Evolutionary conservation across 176 grass and related monocot species (phyloP).

Genomic region (Poa pratensis): DNA sequence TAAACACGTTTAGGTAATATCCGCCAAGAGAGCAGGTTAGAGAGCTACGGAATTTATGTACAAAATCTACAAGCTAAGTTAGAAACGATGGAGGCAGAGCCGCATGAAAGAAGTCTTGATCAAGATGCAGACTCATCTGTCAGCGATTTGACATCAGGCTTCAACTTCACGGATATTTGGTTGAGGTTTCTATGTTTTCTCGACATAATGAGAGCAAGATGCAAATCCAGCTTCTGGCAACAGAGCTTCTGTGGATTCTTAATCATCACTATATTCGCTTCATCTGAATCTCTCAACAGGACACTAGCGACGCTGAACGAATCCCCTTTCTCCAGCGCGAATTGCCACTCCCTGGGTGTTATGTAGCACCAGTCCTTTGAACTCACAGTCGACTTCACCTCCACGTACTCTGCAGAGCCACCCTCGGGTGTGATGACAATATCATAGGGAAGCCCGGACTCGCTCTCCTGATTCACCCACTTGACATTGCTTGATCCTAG

Average conservation of each 20-base stretch:
- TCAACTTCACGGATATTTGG: constrained; percentile 2
- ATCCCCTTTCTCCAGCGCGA: constrained; percentile 69
- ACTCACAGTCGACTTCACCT: constrained; percentile 80
- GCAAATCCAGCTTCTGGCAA: constrained; percentile 50
- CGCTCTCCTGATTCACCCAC: constrained; percentile 82
- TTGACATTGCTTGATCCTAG: constrained; percentile 61
- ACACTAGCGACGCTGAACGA: constrained; percentile 80
- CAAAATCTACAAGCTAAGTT: not conserved
- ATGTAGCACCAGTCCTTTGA: constrained; percentile 83
- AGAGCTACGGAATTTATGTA: not conserved
- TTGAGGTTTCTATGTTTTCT: not conserved
- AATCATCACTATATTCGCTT: constrained; percentile 61
- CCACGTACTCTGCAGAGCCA: constrained; percentile 64
- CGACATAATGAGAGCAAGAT: constrained; percentile 64
- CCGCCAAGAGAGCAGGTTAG: not conserved
- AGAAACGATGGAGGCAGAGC: not conserved
- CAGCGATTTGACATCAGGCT: not conserved
- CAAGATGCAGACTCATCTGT: constrained; percentile 9
- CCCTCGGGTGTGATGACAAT: constrained; percentile 51
- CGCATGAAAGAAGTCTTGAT: not conserved
- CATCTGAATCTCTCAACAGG: constrained; percentile 47
- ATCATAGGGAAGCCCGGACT: constrained; percentile 81
- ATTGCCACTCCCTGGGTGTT: constrained; percentile 82
- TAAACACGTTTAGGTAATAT: not conserved
- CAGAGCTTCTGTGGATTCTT: constrained; percentile 75